Conservation (phyloP, 768 basidiomycete genomes). For the Fistulinella prunicolor region DNA sequence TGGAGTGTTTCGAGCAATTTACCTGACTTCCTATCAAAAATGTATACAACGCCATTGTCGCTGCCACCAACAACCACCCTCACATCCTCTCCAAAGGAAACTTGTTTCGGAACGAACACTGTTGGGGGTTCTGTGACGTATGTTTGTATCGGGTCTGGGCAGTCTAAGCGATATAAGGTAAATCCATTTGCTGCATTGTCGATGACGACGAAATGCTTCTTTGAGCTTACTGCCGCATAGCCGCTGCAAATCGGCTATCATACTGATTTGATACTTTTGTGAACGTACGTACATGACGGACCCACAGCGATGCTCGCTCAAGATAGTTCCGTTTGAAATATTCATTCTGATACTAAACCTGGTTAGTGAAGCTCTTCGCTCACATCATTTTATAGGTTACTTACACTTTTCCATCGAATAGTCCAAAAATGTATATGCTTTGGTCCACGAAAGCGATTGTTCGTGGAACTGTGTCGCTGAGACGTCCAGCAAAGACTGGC, state of each 20-base stretch:
- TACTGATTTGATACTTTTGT: too few relatives aligned
- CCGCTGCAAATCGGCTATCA: conserved; percentile 6
- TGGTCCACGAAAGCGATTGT: neutral
- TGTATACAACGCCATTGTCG: conserved; percentile 1
- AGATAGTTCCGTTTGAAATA: neutral
- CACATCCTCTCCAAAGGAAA: conserved; percentile 5
- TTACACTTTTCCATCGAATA: conserved; percentile 11
- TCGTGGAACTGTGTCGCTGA: conserved; percentile 2
- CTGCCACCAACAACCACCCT: conserved; percentile 8
- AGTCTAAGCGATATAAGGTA: conserved; percentile 2
- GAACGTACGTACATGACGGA: conserved; percentile 8
- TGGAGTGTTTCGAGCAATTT: neutral
- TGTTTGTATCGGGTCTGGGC: neutral
- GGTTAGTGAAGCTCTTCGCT: too few relatives aligned
- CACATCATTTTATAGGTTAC: neutral
- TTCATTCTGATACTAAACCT: neutral
- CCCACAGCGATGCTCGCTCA: conserved; percentile 1
- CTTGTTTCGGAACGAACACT: conserved; percentile 6
- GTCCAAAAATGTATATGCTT: conserved; percentile 1
- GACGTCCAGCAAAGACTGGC: neutral
- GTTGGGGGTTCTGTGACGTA: neutral
- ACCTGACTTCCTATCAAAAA: conserved; percentile 7
- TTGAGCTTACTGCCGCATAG: neutral
- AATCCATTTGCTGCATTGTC: conserved; percentile 10
- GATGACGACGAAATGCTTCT: conserved; percentile 1